phyloP scores from a whole-genome alignment of 495 filamentous ascomycete genomes.

The Letharia lupina region DNA sequence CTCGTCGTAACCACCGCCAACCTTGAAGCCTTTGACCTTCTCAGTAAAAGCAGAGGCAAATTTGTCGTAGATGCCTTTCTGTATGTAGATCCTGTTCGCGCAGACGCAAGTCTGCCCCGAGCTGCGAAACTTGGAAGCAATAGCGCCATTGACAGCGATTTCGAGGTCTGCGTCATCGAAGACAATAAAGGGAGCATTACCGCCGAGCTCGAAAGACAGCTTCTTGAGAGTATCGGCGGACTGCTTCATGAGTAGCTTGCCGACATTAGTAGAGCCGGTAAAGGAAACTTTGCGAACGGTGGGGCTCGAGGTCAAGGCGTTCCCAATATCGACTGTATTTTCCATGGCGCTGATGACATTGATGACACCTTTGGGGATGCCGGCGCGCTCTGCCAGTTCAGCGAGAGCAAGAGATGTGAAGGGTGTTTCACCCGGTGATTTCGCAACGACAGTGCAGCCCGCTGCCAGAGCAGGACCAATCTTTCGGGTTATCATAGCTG shows the following conservation, averaged over 20 bases:
- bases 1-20: constrained; percentile 65
- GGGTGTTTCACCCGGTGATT: constrained; percentile 79
- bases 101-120: constrained; percentile 90
- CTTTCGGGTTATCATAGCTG: constrained; percentile 88
- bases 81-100: constrained; percentile 79
- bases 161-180: constrained; percentile 86
- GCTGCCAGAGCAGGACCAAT: constrained; percentile 76
- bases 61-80: constrained; percentile 68
- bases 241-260: constrained; percentile 81
- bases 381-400: constrained; percentile 72
- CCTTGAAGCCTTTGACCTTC: constrained; percentile 66
- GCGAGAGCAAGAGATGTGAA: constrained; percentile 76
- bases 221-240: constrained; percentile 75
- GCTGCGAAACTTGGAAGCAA: constrained; percentile 74
- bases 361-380: constrained; percentile 76
- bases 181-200: constrained; percentile 89
- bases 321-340: constrained; percentile 67
- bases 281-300: constrained; percentile 80
- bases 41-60: constrained; percentile 63
- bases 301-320: constrained; percentile 60
- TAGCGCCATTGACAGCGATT: constrained; percentile 62
- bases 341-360: constrained; percentile 67
- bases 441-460: constrained; percentile 77
- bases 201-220: constrained; percentile 77
- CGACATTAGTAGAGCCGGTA: constrained; percentile 81